Conservation (phyloP, 306 rosid genomes). For the Alnus glutinosa region DNA sequence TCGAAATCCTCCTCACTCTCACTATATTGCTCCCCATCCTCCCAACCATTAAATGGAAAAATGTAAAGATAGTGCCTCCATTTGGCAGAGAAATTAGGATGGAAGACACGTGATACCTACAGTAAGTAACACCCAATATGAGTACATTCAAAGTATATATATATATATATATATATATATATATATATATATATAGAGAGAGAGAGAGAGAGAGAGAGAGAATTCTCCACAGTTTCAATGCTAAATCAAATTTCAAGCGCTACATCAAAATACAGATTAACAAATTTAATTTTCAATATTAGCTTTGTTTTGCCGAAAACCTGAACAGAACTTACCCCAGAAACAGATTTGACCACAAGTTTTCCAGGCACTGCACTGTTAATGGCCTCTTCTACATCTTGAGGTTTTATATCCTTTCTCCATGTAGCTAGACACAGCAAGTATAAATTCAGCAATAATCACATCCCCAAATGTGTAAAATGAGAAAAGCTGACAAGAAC, state of each 20-base stretch:
- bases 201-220: neutral
- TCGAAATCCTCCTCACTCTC: constrained; percentile 38
- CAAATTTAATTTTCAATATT: constrained; percentile 13
- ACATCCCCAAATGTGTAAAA: neutral
- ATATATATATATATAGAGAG: too few species aligned
- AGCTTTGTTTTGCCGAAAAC: constrained; percentile 23
- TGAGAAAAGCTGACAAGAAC: neutral
- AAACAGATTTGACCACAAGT: constrained; percentile 64
- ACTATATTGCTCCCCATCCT: constrained; percentile 34
- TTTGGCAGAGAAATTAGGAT: constrained; percentile 93
- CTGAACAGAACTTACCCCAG: constrained; percentile 54
- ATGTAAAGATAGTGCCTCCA: constrained; percentile 92
- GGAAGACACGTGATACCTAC: constrained; percentile 87
- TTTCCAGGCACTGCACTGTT: constrained; percentile 71
- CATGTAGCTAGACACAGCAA: constrained; percentile 66
- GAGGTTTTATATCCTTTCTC: constrained; percentile 72
- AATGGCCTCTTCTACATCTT: constrained; percentile 73
- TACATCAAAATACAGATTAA: constrained; percentile 19
- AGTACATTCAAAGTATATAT: constrained; percentile 3
- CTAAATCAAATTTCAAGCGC: constrained; percentile 2
- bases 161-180: too few species aligned
- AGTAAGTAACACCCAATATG: constrained; percentile 25
- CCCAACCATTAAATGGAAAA: constrained; percentile 65
- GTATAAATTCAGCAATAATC: constrained; percentile 22
- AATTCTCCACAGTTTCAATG: neutral